Evolutionary conservation across 805 yeast genomes (phyloP).

Genomic region (Hanseniaspora pseudoguilliermondii): DNA sequence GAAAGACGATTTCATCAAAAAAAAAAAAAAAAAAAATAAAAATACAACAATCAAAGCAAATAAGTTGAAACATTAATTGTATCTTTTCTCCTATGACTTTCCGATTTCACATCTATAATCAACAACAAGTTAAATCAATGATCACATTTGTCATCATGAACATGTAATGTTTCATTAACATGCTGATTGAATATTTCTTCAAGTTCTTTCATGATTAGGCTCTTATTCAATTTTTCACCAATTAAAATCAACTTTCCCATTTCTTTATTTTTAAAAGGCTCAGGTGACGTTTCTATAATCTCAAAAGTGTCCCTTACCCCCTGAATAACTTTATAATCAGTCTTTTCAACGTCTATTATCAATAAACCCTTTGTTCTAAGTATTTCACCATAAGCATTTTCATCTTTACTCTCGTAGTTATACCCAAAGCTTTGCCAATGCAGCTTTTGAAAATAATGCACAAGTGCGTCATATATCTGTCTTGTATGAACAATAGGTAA

Average conservation of each 20-base stretch:
- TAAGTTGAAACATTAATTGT: background rate
- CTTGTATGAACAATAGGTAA: slow-evolving; percentile 31
- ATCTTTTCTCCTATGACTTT: background rate
- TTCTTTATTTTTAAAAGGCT: slow-evolving; percentile 24
- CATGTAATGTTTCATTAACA: background rate
- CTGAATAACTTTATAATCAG: slow-evolving; percentile 52
- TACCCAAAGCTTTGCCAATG: slow-evolving; percentile 54
- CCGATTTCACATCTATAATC: background rate
- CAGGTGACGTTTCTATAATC: slow-evolving; percentile 34
- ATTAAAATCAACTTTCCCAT: slow-evolving; percentile 57
- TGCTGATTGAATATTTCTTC: background rate
- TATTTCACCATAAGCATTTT: slow-evolving; percentile 39
- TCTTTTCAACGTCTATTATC: slow-evolving; percentile 24
- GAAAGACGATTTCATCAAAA: background rate
- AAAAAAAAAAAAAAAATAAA: background rate
- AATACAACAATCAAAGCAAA: no score
- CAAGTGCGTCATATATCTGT: slow-evolving; percentile 36
- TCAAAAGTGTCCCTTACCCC: slow-evolving; percentile 93
- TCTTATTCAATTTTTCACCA: slow-evolving; percentile 46
- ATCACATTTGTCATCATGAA: background rate
- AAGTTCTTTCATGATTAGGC: slow-evolving; percentile 24
- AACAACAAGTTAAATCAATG: background rate
- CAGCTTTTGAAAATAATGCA: slow-evolving; percentile 51
- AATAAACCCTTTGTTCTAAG: slow-evolving; percentile 75
- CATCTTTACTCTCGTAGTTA: slow-evolving; percentile 23